Base-by-base conservation (phyloP, 2,329 filamentous ascomycete genomes). In the Coniochaeta prunicola region DNA sequence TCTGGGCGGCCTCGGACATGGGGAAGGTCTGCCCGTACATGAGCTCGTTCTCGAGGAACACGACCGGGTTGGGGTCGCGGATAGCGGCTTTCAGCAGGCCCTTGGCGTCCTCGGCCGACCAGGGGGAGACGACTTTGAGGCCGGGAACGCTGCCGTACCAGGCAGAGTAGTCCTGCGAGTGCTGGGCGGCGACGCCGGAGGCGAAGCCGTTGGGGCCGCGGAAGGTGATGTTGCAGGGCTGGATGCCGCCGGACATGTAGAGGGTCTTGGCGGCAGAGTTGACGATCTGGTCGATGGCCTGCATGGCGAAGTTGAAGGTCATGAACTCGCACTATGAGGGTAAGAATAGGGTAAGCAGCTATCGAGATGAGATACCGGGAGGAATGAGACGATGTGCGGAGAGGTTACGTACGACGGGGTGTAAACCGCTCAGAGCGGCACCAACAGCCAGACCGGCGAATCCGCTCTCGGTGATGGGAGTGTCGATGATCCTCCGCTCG, bases 241-340 rank as follows among this genome's bases (percentile, higher is more conserved):
- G 94, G 76, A 97, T 97, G 76, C 94, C 94, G 70, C 94, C 94
- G 64, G 94, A 97, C 94, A 99, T 99, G 84, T 99, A 99, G 73
- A 99, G 93, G 59, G 94, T 99, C 85, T 99, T 99, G 72, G 92
- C 94, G 68, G 84, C 94, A 56, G 93, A 97, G 87, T 99, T 99
- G 86, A 99, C 92, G 74, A 99, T 91, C 77, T 99, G 94, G 76
- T 99, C 94, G 77, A 99, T 99, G 74, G 94, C 91, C 81, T 99
- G 94, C 94, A 99, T 99, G 76, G 94, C 93, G 74, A 97, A 97
- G 86, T 99, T 99, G 87, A 96, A 97, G 71, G 94, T 99, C 94
- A 99, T 99, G 84, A 99, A 99, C 81, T 99, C 94, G 85, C 90
- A 94, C 91, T 94, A 65, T 9, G 62, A 19, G 13, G 33, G 54